These are phyloP conservation scores for Durio zibethinus DNA, from an alignment of 345 rosid genomes.

Conservation along the genomic window DNA sequence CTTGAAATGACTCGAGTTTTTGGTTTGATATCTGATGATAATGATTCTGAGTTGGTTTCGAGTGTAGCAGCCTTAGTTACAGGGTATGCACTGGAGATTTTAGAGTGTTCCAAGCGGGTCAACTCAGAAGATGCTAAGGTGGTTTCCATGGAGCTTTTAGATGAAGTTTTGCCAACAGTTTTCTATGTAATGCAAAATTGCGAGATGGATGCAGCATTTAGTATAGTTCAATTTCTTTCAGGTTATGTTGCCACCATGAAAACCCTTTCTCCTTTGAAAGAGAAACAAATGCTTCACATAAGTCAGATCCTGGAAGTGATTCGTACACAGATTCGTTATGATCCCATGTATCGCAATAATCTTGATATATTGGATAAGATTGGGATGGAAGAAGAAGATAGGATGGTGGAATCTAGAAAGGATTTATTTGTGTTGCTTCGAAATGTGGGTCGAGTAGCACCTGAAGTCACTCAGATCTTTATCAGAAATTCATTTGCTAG, in stretches of 20 bases:
- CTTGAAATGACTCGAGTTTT: slow-evolving; percentile 68
- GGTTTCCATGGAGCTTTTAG: slow-evolving; percentile 59
- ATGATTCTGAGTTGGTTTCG: slow-evolving; percentile 62
- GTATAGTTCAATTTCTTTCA: slow-evolving; percentile 71
- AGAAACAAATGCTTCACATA: slow-evolving; percentile 63
- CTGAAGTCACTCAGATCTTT: slow-evolving; percentile 70
- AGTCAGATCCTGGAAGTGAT: slow-evolving; percentile 82
- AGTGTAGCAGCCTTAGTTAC: slow-evolving; percentile 63
- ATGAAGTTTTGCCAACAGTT: slow-evolving; percentile 86
- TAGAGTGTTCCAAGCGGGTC: slow-evolving; percentile 76
- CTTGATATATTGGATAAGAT: slow-evolving; percentile 72
- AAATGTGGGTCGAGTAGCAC: slow-evolving; percentile 78
- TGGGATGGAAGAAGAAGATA: slow-evolving; percentile 89
- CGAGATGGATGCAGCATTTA: slow-evolving; percentile 64
- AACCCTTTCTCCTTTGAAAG: slow-evolving; percentile 62
- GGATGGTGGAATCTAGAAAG: slow-evolving; percentile 81
- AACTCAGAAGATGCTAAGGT: slow-evolving; percentile 55
- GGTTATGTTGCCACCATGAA: slow-evolving; percentile 79
- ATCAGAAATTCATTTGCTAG: slow-evolving; percentile 67
- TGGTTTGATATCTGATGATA: slow-evolving; percentile 54
- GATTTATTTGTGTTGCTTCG: slow-evolving; percentile 81
- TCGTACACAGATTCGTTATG: slow-evolving; percentile 64
- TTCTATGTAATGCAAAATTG: slow-evolving; percentile 67
- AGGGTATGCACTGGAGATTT: slow-evolving; percentile 77
- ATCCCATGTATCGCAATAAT: slow-evolving; percentile 64